Evolutionary conservation across 768 basidiomycete genomes (phyloP).

Genomic region (Boletus eberwhitei): DNA sequence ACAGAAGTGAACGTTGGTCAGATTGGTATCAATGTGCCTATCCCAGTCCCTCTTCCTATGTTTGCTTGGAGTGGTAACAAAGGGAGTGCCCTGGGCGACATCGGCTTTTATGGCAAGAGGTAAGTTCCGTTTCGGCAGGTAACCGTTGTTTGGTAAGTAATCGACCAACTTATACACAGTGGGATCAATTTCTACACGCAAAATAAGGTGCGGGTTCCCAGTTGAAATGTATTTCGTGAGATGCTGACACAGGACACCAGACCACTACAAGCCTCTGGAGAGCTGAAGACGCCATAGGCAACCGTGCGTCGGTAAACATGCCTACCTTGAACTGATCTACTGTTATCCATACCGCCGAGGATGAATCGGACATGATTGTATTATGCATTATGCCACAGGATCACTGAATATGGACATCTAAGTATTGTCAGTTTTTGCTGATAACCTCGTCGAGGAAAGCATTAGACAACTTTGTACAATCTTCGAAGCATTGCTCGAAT

Average conservation of each 20-base stretch:
- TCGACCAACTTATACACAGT: constrained; percentile 33
- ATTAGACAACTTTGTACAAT: constrained; percentile 69
- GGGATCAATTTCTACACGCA: constrained; percentile 96
- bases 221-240: background rate
- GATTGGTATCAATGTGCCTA: constrained; percentile 91
- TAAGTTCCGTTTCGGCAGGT: constrained; percentile 24
- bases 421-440: constrained; percentile 26
- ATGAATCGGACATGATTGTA: constrained; percentile 3
- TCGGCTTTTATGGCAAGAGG: constrained; percentile 90
- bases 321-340: constrained; percentile 56
- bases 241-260: constrained; percentile 37
- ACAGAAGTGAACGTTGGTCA: constrained; percentile 83
- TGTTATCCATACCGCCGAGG: background rate
- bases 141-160: background rate
- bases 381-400: constrained; percentile 4
- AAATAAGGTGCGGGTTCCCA: constrained; percentile 62
- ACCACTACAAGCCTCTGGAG: constrained; percentile 94
- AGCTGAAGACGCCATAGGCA: constrained; percentile 77
- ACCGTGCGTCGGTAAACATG: constrained; percentile 82
- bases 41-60: constrained; percentile 91
- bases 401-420: background rate
- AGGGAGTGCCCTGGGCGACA: constrained; percentile 78
- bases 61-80: constrained; percentile 98
- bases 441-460: constrained; percentile 74
- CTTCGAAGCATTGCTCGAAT: constrained; percentile 76